phyloP scores from a whole-genome alignment of 306 rosid species.

The Prunus armeniaca region DNA sequence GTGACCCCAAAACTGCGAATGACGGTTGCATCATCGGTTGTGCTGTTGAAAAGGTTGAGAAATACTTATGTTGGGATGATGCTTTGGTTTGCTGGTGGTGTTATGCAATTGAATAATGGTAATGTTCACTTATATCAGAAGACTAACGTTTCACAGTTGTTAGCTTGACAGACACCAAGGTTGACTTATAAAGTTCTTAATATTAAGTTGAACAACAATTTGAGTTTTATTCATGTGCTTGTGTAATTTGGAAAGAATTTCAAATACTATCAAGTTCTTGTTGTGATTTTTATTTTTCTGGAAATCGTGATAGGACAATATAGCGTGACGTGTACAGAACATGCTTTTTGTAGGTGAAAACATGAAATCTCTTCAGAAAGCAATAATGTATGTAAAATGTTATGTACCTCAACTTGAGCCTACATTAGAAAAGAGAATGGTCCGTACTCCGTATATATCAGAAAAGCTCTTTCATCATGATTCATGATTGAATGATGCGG shows the following conservation, averaged over 20 bases:
- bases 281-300: no score
- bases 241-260: background rate
- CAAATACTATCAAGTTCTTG: no score
- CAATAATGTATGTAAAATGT: no score
- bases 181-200: background rate
- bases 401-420: no score
- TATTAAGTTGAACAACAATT: background rate
- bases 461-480: no score
- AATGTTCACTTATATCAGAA: conserved; percentile 31
- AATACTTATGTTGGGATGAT: conserved; percentile 52
- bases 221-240: background rate
- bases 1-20: conserved; percentile 27
- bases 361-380: no score
- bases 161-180: conserved; percentile 11
- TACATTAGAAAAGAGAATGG: no score
- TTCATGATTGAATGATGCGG: no score
- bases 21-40: conserved; percentile 24
- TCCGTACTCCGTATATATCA: no score
- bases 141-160: conserved; percentile 20
- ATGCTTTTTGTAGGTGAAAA: no score
- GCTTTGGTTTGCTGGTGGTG: conserved; percentile 50
- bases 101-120: conserved; percentile 37
- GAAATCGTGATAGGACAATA: no score
- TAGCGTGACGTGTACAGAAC: no score
- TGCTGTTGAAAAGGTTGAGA: conserved; percentile 39